Evolutionary conservation across 805 yeast genomes (phyloP).

Genomic region (Metschnikowia santaceciliae): DNA sequence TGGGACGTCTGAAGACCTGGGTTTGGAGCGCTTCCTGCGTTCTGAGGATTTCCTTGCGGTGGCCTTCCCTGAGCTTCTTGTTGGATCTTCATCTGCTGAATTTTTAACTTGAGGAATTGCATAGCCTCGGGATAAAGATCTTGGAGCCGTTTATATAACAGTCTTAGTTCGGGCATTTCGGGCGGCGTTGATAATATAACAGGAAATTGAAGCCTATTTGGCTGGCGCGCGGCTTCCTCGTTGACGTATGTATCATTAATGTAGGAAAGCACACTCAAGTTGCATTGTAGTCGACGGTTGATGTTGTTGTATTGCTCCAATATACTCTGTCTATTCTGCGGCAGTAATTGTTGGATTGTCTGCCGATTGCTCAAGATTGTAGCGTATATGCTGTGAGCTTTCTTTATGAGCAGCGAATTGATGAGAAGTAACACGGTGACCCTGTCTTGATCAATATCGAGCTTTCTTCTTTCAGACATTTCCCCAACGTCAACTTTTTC

Average conservation of each 20-base stretch:
- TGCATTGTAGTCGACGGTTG: slow-evolving; percentile 40
- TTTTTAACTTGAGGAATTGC: slow-evolving; percentile 34
- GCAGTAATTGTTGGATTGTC: slow-evolving; percentile 28
- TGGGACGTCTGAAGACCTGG: slow-evolving; percentile 2
- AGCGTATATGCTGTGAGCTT: slow-evolving; percentile 34
- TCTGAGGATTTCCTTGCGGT: slow-evolving; percentile 6
- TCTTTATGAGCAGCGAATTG: slow-evolving; percentile 41
- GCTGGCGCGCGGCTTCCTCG: slow-evolving; percentile 25
- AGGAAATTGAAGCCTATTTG: slow-evolving; percentile 35
- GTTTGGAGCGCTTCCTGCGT: slow-evolving; percentile 1
- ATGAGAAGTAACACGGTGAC: slow-evolving; percentile 40
- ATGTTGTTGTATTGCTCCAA: slow-evolving; percentile 38
- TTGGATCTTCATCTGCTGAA: slow-evolving; percentile 35
- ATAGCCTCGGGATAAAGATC: slow-evolving; percentile 53
- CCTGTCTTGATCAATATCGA: slow-evolving; percentile 36
- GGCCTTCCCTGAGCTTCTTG: slow-evolving; percentile 15
- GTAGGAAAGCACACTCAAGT: slow-evolving; percentile 36
- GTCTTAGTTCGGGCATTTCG: slow-evolving; percentile 50
- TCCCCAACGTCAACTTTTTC: not conserved
- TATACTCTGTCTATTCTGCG: slow-evolving; percentile 29
- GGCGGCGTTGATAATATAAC: slow-evolving; percentile 51
- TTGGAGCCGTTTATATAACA: slow-evolving; percentile 44
- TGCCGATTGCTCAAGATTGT: slow-evolving; percentile 34
- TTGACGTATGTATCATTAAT: slow-evolving; percentile 37
- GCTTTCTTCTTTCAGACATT: slow-evolving; percentile 14